These are phyloP conservation scores for Tulasnella sp. DNA, from an alignment of 768 basidiomycete genomes.

Conservation along the genomic window DNA sequence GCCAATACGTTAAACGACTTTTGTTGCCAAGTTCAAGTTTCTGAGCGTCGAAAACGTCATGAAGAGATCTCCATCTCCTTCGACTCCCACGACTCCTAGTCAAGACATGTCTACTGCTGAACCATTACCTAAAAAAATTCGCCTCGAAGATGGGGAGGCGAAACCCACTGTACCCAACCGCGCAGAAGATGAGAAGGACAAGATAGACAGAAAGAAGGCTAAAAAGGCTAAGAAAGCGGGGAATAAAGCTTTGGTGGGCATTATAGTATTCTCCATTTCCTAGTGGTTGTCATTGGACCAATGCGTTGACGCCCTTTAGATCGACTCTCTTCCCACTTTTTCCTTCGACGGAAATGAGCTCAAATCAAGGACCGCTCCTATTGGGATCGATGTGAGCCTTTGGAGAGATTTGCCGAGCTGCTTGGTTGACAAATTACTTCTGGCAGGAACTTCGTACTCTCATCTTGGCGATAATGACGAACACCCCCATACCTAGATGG, in stretches of 20 bases:
- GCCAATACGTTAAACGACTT: no score
- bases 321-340: neutral
- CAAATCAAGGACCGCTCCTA: constrained; percentile 1
- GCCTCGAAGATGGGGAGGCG: neutral
- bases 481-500: constrained; percentile 79
- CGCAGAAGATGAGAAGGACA: constrained; percentile 20
- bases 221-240: constrained; percentile 54
- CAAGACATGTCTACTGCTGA: no score
- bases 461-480: constrained; percentile 65
- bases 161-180: neutral
- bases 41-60: no score
- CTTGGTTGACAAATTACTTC: neutral
- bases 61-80: no score
- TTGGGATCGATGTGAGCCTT: constrained; percentile 3
- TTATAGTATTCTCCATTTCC: neutral
- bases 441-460: constrained; percentile 78
- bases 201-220: constrained; percentile 55
- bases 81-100: no score
- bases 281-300: neutral
- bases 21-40: no score
- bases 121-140: constrained; percentile 9
- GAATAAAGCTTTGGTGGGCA: constrained; percentile 59
- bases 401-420: neutral
- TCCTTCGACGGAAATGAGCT: constrained; percentile 1
- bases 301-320: neutral